Evolutionary conservation across 2,329 filamentous ascomycete species (phyloP).

Genomic region (Pseudopithomyces maydicus): DNA sequence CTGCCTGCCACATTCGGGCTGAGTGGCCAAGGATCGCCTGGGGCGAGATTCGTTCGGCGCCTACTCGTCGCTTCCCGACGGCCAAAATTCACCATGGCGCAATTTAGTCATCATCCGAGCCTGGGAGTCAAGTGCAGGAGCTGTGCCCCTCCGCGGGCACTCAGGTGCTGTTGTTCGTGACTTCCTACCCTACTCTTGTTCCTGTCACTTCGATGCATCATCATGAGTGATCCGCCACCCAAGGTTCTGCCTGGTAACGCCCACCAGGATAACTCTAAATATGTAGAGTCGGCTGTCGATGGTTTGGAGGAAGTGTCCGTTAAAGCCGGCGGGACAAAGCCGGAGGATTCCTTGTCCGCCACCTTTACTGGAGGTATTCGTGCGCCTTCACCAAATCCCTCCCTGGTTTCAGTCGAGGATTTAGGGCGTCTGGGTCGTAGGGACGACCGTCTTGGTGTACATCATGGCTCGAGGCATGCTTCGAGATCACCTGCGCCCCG

Average conservation of each 20-base stretch:
- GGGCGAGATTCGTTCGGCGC: neutral
- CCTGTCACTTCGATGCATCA: conserved; percentile 19
- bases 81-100: conserved; percentile 1
- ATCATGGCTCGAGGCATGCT: conserved; percentile 20
- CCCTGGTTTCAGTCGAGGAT: conserved; percentile 41
- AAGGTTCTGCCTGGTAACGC: conserved; percentile 19
- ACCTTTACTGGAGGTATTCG: conserved; percentile 37
- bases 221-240: conserved; percentile 29
- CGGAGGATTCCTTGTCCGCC: conserved; percentile 30
- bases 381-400: conserved; percentile 39
- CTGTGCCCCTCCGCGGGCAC: conserved; percentile 3
- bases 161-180: neutral
- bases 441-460: conserved; percentile 21
- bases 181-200: neutral
- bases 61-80: conserved; percentile 2
- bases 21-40: neutral
- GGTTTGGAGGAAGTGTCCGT: conserved; percentile 17
- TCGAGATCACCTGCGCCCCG: conserved; percentile 30
- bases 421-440: conserved; percentile 31
- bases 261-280: conserved; percentile 20
- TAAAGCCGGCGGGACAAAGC: conserved; percentile 36
- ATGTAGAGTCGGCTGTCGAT: conserved; percentile 11
- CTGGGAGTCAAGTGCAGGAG: neutral
- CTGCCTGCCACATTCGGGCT: neutral
- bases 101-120: conserved; percentile 5